phyloP scores from a whole-genome alignment of 2,329 filamentous ascomycete genomes.

The Clarireedia hainanense region DNA sequence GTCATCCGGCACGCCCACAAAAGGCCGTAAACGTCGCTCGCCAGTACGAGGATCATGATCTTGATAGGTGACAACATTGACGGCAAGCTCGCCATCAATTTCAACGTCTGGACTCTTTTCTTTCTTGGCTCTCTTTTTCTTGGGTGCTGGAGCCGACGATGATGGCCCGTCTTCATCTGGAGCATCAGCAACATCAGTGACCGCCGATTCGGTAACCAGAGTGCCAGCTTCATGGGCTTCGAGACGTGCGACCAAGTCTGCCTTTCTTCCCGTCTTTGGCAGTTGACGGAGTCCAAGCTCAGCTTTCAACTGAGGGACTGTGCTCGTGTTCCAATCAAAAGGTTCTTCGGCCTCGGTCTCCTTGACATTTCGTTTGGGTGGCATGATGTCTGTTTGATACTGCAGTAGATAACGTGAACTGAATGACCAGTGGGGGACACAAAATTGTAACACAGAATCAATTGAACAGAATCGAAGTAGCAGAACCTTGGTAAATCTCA shows the following conservation, averaged over 20 bases:
- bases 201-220: neutral
- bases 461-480: neutral
- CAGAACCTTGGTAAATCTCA: neutral
- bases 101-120: slow-evolving; percentile 8
- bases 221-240: slow-evolving; percentile 30
- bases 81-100: slow-evolving; percentile 12
- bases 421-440: neutral
- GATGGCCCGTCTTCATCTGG: neutral
- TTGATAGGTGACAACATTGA: slow-evolving; percentile 5
- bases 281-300: slow-evolving; percentile 63
- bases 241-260: slow-evolving; percentile 61
- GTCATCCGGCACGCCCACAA: slow-evolving; percentile 12
- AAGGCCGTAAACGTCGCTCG: slow-evolving; percentile 11
- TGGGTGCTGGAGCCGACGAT: slow-evolving; percentile 2
- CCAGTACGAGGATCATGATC: slow-evolving; percentile 5
- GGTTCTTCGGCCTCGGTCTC: slow-evolving; percentile 1
- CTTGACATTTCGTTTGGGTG: neutral
- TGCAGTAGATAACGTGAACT: neutral
- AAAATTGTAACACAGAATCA: neutral
- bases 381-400: neutral
- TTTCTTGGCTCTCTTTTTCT: slow-evolving; percentile 6
- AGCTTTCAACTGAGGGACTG: slow-evolving; percentile 65
- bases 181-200: neutral
- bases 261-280: slow-evolving; percentile 58
- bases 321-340: slow-evolving; percentile 43